Percentiles rank a stretch among this genome's conserved stretches.
phyloP scores from a whole-genome alignment of 164 flowering plant genomes.

The Vitis rotundifolia region DNA sequence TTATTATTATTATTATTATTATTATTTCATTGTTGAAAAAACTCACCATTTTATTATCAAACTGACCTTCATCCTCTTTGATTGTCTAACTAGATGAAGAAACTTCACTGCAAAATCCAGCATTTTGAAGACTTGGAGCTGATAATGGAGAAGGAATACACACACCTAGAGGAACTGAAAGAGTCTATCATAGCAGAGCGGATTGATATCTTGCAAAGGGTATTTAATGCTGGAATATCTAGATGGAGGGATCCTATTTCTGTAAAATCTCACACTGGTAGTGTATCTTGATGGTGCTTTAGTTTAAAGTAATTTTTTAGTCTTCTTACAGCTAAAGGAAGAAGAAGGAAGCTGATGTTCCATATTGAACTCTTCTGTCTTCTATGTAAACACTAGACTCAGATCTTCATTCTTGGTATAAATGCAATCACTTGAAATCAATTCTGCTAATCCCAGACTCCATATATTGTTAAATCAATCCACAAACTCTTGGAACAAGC shows the following conservation, averaged over 20 bases:
- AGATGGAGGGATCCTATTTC: conserved; percentile 51
- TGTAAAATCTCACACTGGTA: conserved; percentile 19
- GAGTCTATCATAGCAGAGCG: conserved; percentile 54
- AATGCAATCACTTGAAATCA: too few relatives aligned
- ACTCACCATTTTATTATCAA: neutral
- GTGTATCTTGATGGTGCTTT: neutral
- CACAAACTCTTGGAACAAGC: too few relatives aligned
- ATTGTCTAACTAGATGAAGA: conserved; percentile 51
- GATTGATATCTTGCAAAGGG: conserved; percentile 39
- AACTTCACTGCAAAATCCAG: conserved; percentile 64
- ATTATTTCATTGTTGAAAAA: too few relatives aligned
- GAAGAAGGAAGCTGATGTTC: too few relatives aligned
- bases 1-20: too few relatives aligned
- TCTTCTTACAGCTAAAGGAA: too few relatives aligned
- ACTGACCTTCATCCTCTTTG: conserved; percentile 1
- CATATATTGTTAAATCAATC: too few relatives aligned
- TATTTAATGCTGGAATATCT: conserved; percentile 48
- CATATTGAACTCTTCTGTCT: too few relatives aligned
- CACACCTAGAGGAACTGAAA: conserved; percentile 51
- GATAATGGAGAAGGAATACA: conserved; percentile 73
- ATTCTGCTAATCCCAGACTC: too few relatives aligned
- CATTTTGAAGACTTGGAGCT: conserved; percentile 64
- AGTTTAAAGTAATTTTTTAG: too few relatives aligned
- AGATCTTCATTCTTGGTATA: too few relatives aligned
- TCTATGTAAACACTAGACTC: too few relatives aligned